phyloP scores from a whole-genome alignment of 176 grass and related monocot genomes.

The maize (Zea mays) region DNA sequence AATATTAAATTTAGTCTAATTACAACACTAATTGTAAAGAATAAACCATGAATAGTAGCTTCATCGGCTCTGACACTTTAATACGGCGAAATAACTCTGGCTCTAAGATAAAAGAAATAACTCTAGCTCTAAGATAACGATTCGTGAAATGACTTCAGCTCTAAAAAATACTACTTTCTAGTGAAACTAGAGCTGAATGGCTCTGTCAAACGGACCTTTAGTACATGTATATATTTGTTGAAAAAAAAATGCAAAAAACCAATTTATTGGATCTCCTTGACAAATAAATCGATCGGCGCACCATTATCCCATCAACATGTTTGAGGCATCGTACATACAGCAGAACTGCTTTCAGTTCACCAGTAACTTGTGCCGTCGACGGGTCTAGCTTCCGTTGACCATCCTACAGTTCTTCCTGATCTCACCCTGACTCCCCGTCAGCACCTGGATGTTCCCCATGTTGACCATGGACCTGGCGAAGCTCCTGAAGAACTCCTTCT shows the following conservation, averaged over 20 bases:
- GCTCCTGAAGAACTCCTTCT: slow-evolving; percentile 67
- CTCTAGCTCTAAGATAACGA: too few species aligned
- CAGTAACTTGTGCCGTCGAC: not conserved
- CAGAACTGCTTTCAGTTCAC: not conserved
- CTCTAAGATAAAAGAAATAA: too few species aligned
- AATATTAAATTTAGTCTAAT: too few species aligned
- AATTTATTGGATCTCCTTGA: not conserved
- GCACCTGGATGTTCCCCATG: slow-evolving; percentile 69
- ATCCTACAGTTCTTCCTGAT: slow-evolving; percentile 59
- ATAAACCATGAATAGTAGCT: too few species aligned
- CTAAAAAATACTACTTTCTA: too few species aligned
- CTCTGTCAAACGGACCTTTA: too few species aligned
- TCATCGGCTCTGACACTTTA: too few species aligned
- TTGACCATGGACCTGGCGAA: slow-evolving; percentile 71
- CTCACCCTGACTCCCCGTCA: slow-evolving; percentile 65
- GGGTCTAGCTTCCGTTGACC: slow-evolving; percentile 54
- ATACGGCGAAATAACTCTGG: too few species aligned
- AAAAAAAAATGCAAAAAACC: not conserved
- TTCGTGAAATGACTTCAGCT: too few species aligned
- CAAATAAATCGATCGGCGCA: not conserved
- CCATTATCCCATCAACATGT: not conserved
- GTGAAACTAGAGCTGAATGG: too few species aligned
- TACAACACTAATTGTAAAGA: too few species aligned
- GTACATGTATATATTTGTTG: not conserved
- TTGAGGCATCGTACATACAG: not conserved